Evolutionary conservation across 805 yeast species (phyloP).

Genomic region (Candida broadrunensis): DNA sequence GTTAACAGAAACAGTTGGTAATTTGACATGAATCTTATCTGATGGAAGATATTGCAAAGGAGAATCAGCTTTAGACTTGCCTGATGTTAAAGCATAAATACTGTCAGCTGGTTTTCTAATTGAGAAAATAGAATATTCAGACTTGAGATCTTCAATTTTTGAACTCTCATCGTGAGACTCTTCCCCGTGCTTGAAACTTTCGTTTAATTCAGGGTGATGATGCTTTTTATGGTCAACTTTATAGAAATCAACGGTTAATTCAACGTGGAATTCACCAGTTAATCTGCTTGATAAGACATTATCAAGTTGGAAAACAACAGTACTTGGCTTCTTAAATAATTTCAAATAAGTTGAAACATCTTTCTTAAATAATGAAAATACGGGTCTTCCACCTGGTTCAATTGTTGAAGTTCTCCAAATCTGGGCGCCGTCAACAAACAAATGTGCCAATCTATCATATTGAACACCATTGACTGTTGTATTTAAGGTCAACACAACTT

Average conservation of each 20-base stretch:
- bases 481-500: slow-evolving; percentile 51
- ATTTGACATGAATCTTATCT: slow-evolving; percentile 26
- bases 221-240: slow-evolving; percentile 8
- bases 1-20: slow-evolving; percentile 50
- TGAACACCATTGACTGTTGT: slow-evolving; percentile 58
- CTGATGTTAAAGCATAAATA: slow-evolving; percentile 34
- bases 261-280: slow-evolving; percentile 59
- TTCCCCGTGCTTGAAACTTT: background rate
- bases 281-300: slow-evolving; percentile 53
- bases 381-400: slow-evolving; percentile 49
- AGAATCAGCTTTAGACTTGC: slow-evolving; percentile 19
- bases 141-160: background rate
- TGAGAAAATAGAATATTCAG: slow-evolving; percentile 19
- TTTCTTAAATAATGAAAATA: slow-evolving; percentile 51
- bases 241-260: slow-evolving; percentile 52
- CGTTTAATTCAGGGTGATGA: slow-evolving; percentile 1
- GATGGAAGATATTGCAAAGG: slow-evolving; percentile 49
- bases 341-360: slow-evolving; percentile 59
- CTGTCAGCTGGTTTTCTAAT: slow-evolving; percentile 34
- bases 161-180: background rate
- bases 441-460: slow-evolving; percentile 63
- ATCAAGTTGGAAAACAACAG: slow-evolving; percentile 59
- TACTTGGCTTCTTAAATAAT: slow-evolving; percentile 45
- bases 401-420: slow-evolving; percentile 82
- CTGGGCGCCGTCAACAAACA: slow-evolving; percentile 60